Evolutionary conservation across 305 asterid species (phyloP).

Genomic region (Ajuga reptans): DNA sequence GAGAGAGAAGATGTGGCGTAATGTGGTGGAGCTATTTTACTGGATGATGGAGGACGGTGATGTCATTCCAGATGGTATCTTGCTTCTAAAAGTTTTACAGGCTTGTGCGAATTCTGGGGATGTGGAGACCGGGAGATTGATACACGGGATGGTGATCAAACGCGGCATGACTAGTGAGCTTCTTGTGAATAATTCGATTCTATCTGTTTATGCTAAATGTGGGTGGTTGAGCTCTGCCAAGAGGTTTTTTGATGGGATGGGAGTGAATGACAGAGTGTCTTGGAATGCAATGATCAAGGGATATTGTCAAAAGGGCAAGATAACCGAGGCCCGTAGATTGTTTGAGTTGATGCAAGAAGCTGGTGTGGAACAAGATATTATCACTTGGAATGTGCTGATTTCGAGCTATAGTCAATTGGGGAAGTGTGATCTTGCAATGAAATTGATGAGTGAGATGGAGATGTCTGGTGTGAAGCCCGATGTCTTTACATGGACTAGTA

Average conservation of each 20-base stretch:
- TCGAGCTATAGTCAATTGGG: slow-evolving; percentile 52
- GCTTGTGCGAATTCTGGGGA: slow-evolving; percentile 61
- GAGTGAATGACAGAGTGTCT: slow-evolving; percentile 46
- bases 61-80: slow-evolving; percentile 46
- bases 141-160: slow-evolving; percentile 49
- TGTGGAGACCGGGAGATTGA: slow-evolving; percentile 49
- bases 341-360: slow-evolving; percentile 41
- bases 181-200: slow-evolving; percentile 58
- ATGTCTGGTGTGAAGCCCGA: slow-evolving; percentile 40
- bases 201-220: slow-evolving; percentile 67
- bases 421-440: slow-evolving; percentile 48
- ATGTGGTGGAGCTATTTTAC: slow-evolving; percentile 50
- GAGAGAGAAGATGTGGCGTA: slow-evolving; percentile 58
- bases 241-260: slow-evolving; percentile 46
- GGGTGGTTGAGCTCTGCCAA: slow-evolving; percentile 42
- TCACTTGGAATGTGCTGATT: slow-evolving; percentile 63
- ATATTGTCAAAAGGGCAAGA: slow-evolving; percentile 45
- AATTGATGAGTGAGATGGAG: slow-evolving; percentile 58
- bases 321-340: slow-evolving; percentile 40
- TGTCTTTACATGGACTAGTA: slow-evolving; percentile 61
- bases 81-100: slow-evolving; percentile 61
- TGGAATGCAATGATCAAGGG: slow-evolving; percentile 69
- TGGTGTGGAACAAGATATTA: slow-evolving; percentile 46
- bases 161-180: slow-evolving; percentile 32
- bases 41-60: slow-evolving; percentile 49